Evolutionary conservation across 768 basidiomycete genomes (phyloP), one percentile per base, ranked within the genome.

Genomic region (Boletellus ananas): DNA sequence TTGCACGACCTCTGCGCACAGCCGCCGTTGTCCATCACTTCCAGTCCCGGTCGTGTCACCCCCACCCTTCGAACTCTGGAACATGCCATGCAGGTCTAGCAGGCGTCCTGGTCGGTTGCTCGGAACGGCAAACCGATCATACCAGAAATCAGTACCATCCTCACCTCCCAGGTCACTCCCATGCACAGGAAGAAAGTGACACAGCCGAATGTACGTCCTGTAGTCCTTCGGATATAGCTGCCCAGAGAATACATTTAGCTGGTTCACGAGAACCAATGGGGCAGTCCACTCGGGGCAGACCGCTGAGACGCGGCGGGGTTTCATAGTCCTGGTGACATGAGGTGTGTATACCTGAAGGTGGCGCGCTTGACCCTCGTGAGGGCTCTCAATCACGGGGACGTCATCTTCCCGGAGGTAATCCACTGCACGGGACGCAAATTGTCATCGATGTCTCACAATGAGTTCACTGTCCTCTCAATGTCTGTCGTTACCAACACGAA

Each of bases 321-420:
- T 56, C 69, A 70, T 72, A 3, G 58, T 58, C 29, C 59, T 53
- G 11, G 58, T 65, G 38, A 70, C 62, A 3, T 73, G 64, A 1
- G 78, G 72, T 0, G 74, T 59, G 51, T 79, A 79, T 4, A 72
- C 38, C 51, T 78, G 75, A 16, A 79, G 67, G 44, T 67, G 64
- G 16, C 73, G 38, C 46, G 49, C 36, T 77, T 63, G 35, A 58
- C 8, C 72, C 57, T 79, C 76, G 49, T 35, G 61, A 10, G 72
- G 70, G 60, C 78, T 80, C 57, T 77, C 42, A 13, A 73, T 52
- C 27, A 79, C 64, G 11, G 76, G 59, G 3, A 40, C 45, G 1
- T 45, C 6, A 14, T 20, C 20, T 49, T 23, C 31, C 46, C 41
- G 2, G 64, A 3, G 67, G 68, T 12, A n/a, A n/a, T n/a, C n/a